Base-by-base conservation (phyloP, 1,284 basidiomycete genomes). In the Boletus sp. region DNA sequence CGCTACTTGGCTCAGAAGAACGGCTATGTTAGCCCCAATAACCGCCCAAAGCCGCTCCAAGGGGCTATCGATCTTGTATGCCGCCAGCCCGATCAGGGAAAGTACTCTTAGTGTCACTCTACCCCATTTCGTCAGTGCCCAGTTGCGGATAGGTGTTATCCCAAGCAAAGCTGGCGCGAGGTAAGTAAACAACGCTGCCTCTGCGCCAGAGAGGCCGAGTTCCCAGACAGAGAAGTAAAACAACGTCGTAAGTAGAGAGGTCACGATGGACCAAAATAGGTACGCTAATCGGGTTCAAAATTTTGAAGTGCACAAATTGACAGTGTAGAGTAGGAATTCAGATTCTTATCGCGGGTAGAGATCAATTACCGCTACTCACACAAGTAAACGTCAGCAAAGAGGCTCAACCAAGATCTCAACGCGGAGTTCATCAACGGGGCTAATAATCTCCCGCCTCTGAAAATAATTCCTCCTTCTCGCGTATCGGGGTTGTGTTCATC, bases 171-270 rank as follows among this genome's bases (percentile, higher is more conserved):
- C 58, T 0, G 89, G 88, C 0, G 89, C 81, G 19, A 93, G 73
- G 12, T 81, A 78, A 5, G 77, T 73, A 5, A 91, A 69, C 5
- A 91, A 68, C 0, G 87, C 78, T 5, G 87, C 70, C 62, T 92
- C 89, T 26, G 84, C 80, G 2, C 89, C 88, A n/a, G 87, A 77
- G 41, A 86, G 74, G 40, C 83, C 88, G 16, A 94, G 81, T 59
- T 90, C 78, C 91, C 91, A 94, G 7, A 94, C 84, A 20, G 88
- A 91, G 72, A 91, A 94, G 69, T 94, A 96, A 71, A 95, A 96
- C 6, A 96, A 77, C 32, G 87, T 86, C 0, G 89, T 84, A 8
- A 87, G 81, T 17, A 96, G 77, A 1, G 83, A 81, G 1, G 93
- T 94, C 60, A 91, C 81, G 34, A 90, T 75, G 0, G 93, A 90